These are phyloP conservation scores for Starmerella tilneyi DNA, from an alignment of 805 yeast species.

Conservation along the genomic window DNA sequence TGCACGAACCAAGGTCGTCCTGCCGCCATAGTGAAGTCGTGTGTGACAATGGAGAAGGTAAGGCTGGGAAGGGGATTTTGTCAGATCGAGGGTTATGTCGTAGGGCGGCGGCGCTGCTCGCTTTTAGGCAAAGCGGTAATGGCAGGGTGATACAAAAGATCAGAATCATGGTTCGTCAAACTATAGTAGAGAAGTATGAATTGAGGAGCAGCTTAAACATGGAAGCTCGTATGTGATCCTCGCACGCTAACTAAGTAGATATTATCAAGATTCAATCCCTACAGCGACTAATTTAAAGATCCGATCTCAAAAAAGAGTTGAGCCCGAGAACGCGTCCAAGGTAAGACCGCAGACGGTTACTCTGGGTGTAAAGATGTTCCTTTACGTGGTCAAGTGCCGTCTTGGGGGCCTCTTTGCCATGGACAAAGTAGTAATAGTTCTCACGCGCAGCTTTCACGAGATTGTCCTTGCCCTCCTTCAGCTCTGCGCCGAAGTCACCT, in stretches of 20 bases:
- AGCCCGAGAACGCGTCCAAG: conserved; percentile 3
- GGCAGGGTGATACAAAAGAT: too few relatives aligned
- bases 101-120: too few relatives aligned
- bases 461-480: conserved; percentile 18
- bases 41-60: too few relatives aligned
- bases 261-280: too few relatives aligned
- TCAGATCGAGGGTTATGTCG: too few relatives aligned
- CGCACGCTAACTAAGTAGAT: too few relatives aligned
- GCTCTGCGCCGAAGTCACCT: conserved; percentile 34
- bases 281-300: too few relatives aligned
- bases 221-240: too few relatives aligned
- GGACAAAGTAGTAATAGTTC: conserved; percentile 18
- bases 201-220: too few relatives aligned
- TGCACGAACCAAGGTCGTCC: conserved; percentile 62
- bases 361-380: neutral
- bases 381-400: conserved; percentile 4
- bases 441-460: conserved; percentile 24
- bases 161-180: too few relatives aligned
- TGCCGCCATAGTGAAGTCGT: conserved; percentile 20
- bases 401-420: conserved; percentile 16
- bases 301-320: neutral
- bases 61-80: neutral
- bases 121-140: too few relatives aligned
- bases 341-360: conserved; percentile 1
- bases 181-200: too few relatives aligned